Evolutionary conservation across 495 filamentous ascomycete species (phyloP).

Genomic region (Penicillium argentinense): DNA sequence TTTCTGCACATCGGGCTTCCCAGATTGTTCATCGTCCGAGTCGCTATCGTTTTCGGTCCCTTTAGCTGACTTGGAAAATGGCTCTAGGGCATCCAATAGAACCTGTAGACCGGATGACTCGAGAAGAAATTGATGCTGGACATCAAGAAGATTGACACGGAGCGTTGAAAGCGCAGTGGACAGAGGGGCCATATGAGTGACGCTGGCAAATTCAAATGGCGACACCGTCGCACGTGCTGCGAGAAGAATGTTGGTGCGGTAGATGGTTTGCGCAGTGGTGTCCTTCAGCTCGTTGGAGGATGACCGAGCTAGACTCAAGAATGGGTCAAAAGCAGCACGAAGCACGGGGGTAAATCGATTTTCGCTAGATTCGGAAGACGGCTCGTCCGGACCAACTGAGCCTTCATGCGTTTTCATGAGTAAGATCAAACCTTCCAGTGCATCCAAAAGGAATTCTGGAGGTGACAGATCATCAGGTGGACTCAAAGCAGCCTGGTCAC

Average conservation of each 20-base stretch:
- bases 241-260: constrained; percentile 78
- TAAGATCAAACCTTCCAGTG: constrained; percentile 69
- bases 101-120: constrained; percentile 68
- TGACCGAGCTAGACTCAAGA: constrained; percentile 69
- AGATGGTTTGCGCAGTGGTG: constrained; percentile 63
- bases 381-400: constrained; percentile 64
- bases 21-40: constrained; percentile 4
- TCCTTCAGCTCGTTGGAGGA: constrained; percentile 60
- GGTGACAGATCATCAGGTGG: constrained; percentile 62
- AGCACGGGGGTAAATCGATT: constrained; percentile 72
- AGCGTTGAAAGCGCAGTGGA: constrained; percentile 40
- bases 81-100: constrained; percentile 64
- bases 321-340: constrained; percentile 81
- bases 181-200: constrained; percentile 36
- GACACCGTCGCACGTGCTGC: constrained; percentile 46
- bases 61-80: constrained; percentile 34
- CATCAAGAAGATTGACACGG: constrained; percentile 40
- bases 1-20: constrained; percentile 37
- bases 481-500: constrained; percentile 59
- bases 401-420: constrained; percentile 83
- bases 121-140: constrained; percentile 64
- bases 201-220: constrained; percentile 43
- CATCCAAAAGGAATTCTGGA: constrained; percentile 81
- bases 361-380: constrained; percentile 35
- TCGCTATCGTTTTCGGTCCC: constrained; percentile 10